Evolutionary conservation across 257 asterid genomes (phyloP).

Genomic region (Solanum corneliomulleri): DNA sequence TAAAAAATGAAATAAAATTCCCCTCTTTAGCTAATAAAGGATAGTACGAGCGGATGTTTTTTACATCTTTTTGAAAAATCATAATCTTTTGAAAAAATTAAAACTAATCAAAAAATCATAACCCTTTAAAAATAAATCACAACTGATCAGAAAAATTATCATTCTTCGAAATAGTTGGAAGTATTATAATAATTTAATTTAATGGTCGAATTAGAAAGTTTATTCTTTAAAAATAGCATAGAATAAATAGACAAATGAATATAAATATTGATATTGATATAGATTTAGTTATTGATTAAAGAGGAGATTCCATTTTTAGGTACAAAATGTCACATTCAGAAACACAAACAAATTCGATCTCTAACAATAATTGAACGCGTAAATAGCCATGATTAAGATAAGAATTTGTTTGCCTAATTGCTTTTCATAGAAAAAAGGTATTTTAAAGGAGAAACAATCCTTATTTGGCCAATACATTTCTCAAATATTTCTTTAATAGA

Average conservation of each 20-base stretch:
- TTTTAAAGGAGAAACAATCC: background rate
- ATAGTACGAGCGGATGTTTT: background rate
- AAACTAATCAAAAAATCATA: fast-evolving
- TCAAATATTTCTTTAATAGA: background rate
- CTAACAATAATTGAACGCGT: background rate
- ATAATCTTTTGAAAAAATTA: no score
- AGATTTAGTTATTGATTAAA: background rate
- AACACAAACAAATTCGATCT: background rate
- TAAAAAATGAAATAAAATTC: no score
- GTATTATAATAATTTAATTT: no score
- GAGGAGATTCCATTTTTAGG: background rate
- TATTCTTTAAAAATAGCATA: background rate
- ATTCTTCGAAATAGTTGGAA: no score
- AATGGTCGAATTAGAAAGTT: background rate
- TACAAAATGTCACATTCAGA: background rate
- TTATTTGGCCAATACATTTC: background rate
- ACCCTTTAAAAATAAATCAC: no score
- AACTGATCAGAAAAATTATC: no score
- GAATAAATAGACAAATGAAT: background rate
- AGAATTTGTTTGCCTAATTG: background rate
- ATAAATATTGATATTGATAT: background rate
- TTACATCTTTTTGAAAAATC: background rate
- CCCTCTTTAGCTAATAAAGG: background rate
- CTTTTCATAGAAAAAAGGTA: background rate
- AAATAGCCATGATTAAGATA: background rate